Conservation (phyloP, 345 rosid species). For the Mercurialis annua region DNA sequence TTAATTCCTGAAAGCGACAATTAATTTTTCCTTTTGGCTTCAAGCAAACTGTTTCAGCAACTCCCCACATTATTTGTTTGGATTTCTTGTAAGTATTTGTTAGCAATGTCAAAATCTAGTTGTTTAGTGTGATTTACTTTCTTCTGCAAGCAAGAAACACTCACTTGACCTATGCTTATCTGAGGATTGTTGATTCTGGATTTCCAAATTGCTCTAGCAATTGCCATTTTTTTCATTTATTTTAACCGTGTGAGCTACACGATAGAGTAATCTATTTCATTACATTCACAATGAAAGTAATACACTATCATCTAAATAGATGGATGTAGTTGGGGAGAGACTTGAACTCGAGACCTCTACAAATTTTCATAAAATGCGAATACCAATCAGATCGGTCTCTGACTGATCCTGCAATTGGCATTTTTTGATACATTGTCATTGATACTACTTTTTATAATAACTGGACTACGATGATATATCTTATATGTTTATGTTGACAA, state of each 20-base stretch:
- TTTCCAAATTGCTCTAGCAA: neutral
- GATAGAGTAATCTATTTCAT: too few relatives aligned
- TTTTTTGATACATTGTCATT: neutral
- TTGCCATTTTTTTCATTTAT: neutral
- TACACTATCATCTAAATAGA: too few relatives aligned
- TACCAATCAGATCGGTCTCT: too few relatives aligned
- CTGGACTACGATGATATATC: neutral
- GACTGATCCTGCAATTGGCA: neutral
- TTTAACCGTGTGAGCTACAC: too few relatives aligned
- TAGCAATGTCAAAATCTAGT: neutral
- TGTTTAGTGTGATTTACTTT: neutral
- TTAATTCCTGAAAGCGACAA: neutral
- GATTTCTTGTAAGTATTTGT: neutral
- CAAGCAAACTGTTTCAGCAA: neutral
- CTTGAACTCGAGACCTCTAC: too few relatives aligned
- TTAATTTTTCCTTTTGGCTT: neutral
- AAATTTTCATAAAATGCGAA: too few relatives aligned
- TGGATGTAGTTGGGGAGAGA: too few relatives aligned
- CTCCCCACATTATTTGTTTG: neutral
- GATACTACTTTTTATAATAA: neutral
- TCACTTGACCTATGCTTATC: neutral
- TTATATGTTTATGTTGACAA: neutral
- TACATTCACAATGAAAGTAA: too few relatives aligned
- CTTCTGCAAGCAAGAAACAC: neutral
- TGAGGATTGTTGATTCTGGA: neutral